Conservation (phyloP, 2,329 filamentous ascomycete species). For the Helotiales sp. region DNA sequence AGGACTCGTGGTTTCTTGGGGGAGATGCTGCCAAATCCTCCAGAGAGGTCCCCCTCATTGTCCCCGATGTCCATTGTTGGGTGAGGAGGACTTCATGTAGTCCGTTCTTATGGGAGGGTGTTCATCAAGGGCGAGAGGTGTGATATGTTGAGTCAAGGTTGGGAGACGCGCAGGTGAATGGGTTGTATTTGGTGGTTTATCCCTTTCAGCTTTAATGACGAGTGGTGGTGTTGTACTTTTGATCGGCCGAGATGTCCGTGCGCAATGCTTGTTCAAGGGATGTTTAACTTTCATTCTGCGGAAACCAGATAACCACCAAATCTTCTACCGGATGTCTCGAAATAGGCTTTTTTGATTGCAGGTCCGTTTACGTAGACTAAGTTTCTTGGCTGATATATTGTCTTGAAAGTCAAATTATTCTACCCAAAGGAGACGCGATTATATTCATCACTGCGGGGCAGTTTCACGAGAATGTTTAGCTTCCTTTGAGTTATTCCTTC, state of each 20-base stretch:
- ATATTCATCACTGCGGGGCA: background rate
- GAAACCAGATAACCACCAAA: background rate
- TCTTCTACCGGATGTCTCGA: background rate
- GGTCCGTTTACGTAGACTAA: background rate
- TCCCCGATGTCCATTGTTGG: slow-evolving; percentile 60
- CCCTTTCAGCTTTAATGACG: background rate
- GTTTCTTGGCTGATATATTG: background rate
- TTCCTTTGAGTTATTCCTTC: background rate
- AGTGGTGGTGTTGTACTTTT: background rate
- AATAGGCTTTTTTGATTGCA: background rate
- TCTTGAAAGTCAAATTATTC: background rate
- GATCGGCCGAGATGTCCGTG: background rate
- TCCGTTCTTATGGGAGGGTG: slow-evolving; percentile 24
- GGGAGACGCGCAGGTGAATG: background rate
- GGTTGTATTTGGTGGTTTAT: background rate
- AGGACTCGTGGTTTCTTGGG: slow-evolving; percentile 52
- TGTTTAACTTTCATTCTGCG: background rate
- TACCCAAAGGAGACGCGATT: background rate
- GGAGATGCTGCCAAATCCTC: slow-evolving; percentile 58
- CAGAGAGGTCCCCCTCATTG: slow-evolving; percentile 43
- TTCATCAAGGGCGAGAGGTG: slow-evolving; percentile 13
- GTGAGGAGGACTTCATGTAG: slow-evolving; percentile 31
- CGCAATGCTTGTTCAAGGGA: background rate
- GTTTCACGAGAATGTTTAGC: background rate
- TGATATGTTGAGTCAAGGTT: background rate